Evolutionary conservation across 2,329 filamentous ascomycete genomes (phyloP).

Genomic region (Alternaria solani): DNA sequence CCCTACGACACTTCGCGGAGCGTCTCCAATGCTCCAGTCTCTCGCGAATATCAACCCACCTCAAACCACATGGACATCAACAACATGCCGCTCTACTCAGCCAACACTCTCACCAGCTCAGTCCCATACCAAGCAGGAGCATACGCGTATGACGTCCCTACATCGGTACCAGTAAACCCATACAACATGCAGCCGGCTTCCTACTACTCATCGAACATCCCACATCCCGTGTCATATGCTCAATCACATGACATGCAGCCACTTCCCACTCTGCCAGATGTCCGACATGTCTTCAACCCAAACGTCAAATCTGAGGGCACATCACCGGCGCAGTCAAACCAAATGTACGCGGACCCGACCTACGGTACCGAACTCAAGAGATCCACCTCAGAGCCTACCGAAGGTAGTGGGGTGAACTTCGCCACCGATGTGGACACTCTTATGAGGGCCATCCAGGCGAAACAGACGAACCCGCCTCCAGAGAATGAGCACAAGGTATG

Average conservation of each 20-base stretch:
- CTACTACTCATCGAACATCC: conserved; percentile 35
- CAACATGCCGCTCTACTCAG: conserved; percentile 46
- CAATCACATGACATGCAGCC: conserved; percentile 30
- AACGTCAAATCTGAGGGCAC: conserved; percentile 55
- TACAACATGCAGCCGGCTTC: conserved; percentile 49
- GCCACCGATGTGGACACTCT: conserved; percentile 85
- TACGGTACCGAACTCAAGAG: conserved; percentile 53
- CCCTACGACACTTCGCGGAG: conserved; percentile 42
- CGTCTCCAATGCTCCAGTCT: conserved; percentile 32
- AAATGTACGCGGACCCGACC: conserved; percentile 48
- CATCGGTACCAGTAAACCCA: conserved; percentile 42
- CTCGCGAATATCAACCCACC: conserved; percentile 42
- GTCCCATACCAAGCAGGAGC: conserved; percentile 48
- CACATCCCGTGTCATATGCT: conserved; percentile 41
- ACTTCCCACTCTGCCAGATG: conserved; percentile 40
- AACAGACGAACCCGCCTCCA: conserved; percentile 56
- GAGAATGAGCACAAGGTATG: conserved; percentile 45
- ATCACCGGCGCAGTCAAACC: conserved; percentile 54
- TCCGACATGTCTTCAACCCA: conserved; percentile 42
- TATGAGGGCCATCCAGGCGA: conserved; percentile 86
- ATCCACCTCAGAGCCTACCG: conserved; percentile 54
- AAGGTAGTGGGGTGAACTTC: conserved; percentile 65
- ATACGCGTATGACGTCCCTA: conserved; percentile 44
- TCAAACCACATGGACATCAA: conserved; percentile 46
- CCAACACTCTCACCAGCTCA: conserved; percentile 38